Evolutionary conservation across 768 basidiomycete genomes (phyloP), one percentile per base, ranked within the genome.

Genomic region (Psilocybe tampanensis): DNA sequence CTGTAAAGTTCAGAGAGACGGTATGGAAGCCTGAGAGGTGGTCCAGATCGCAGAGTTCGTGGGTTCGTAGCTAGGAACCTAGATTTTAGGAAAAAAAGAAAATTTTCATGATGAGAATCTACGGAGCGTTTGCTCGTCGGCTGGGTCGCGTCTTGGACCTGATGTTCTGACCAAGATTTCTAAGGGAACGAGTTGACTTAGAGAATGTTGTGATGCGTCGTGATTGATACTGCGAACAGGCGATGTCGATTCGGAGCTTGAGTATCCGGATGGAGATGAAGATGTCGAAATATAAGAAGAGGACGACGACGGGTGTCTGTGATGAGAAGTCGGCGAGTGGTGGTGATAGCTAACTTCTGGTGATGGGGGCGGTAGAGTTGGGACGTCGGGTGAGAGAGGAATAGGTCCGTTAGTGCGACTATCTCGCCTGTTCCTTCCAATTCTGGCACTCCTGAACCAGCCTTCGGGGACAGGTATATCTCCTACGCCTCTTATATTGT

Each of bases 391-490:
- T 17, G 70, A 69, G 54, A 67, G 73, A 56, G 60, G 69, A 60
- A 66, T 66, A 63, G 67, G 68, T 56, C 68, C 75, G 64, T 69
- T 70, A 62, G 58, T 74, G 39, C 80, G 76, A 73, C 78, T 73
- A 65, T 84, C 78, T 61, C 83, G 72, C 68, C 80, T 70, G 64
- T 75, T 72, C 73, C 89, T 90, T 60, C 82, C 85, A 52, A 86
- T 79, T 47, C 90, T 86, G 45, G 91, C 90, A 70, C 88, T 90
- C 66, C 81, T 82, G 73, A 92, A 93, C 80, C 86, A 86, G 17
- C 88, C 89, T 32, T 89, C 87, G 41, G 90, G 91, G 17, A 92
- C 86, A 43, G 71, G 69, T 18, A 86, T 72, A 68, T 88, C 84
- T 41, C 86, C 85, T 58, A 92, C 77, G 48, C 82, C 83, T 22